phyloP scores from a whole-genome alignment of 2,329 filamentous ascomycete genomes.

The Cladobotryum mycophilum region DNA sequence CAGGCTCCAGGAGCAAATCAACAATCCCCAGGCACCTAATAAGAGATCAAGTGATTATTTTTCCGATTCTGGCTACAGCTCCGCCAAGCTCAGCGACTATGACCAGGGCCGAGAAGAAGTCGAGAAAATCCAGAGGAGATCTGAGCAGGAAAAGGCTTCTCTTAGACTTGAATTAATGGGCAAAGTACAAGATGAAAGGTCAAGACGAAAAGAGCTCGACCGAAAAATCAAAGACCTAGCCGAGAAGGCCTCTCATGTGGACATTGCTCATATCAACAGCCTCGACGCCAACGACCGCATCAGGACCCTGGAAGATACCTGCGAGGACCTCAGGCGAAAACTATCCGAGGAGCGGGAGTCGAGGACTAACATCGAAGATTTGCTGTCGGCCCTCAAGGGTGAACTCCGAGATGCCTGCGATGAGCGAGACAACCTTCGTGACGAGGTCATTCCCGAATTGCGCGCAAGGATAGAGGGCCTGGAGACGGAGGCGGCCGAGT shows the following conservation, averaged over 20 bases:
- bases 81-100: constrained; percentile 66
- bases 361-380: constrained; percentile 90
- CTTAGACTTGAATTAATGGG: constrained; percentile 77
- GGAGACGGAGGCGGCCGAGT: constrained; percentile 66
- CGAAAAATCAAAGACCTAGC: constrained; percentile 78
- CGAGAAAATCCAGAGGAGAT: constrained; percentile 72
- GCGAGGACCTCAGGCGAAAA: constrained; percentile 77
- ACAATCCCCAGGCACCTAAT: constrained; percentile 49
- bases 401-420: constrained; percentile 79
- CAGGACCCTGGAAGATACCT: constrained; percentile 69
- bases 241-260: constrained; percentile 63
- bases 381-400: constrained; percentile 73
- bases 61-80: constrained; percentile 89
- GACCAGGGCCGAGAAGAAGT: constrained; percentile 64
- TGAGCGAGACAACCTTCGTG: constrained; percentile 85
- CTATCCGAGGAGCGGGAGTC: constrained; percentile 78
- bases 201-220: constrained; percentile 69
- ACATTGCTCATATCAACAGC: constrained; percentile 48
- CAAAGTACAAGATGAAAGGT: constrained; percentile 81
- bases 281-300: constrained; percentile 55
- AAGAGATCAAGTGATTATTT: constrained; percentile 95
- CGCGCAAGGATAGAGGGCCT: constrained; percentile 70
- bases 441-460: constrained; percentile 78
- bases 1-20: constrained; percentile 70
- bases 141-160: constrained; percentile 86